Evolutionary conservation across 2,329 filamentous ascomycete genomes (phyloP).

Genomic region (Cladosporium sp.): DNA sequence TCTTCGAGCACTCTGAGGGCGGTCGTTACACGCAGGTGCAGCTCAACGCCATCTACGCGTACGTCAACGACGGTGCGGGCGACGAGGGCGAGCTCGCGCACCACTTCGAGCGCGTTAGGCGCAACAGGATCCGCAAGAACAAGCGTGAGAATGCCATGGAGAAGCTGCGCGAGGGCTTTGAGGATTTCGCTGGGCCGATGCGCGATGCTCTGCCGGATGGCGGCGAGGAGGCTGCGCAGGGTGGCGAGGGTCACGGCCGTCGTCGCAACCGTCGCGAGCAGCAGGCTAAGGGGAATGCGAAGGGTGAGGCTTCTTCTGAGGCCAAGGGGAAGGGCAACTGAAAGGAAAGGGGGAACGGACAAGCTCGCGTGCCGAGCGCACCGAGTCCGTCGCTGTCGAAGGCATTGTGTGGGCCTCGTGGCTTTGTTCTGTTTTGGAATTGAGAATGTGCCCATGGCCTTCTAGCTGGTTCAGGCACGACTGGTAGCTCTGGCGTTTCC

Average conservation of each 20-base stretch:
- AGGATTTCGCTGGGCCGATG: constrained; percentile 7
- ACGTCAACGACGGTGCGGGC: constrained; percentile 2
- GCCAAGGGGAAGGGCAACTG: neutral
- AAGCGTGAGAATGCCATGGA: neutral
- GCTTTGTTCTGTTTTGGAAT: too few species aligned
- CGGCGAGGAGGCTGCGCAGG: neutral
- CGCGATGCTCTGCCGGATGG: constrained; percentile 2
- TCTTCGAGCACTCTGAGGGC: constrained; percentile 10
- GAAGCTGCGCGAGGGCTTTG: constrained; percentile 6
- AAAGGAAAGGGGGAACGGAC: too few species aligned
- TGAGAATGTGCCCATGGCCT: too few species aligned
- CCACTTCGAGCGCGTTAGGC: constrained; percentile 6
- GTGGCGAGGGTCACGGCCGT: constrained; percentile 1
- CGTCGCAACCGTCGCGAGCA: constrained; percentile 12
- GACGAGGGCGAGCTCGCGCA: constrained; percentile 1
- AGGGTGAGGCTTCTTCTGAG: neutral
- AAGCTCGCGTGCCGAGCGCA: too few species aligned
- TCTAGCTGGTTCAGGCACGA: too few species aligned
- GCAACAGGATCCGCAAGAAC: constrained; percentile 1
- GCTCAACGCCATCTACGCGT: constrained; percentile 8
- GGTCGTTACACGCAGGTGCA: constrained; percentile 3
- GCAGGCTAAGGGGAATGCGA: constrained; percentile 3
- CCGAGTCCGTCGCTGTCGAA: too few species aligned
- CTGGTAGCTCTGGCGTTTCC: too few species aligned
- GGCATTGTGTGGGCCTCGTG: too few species aligned